These are phyloP conservation scores for Fusarium domesticum DNA, from an alignment of 2,329 filamentous ascomycete genomes.

Conservation along the genomic window DNA sequence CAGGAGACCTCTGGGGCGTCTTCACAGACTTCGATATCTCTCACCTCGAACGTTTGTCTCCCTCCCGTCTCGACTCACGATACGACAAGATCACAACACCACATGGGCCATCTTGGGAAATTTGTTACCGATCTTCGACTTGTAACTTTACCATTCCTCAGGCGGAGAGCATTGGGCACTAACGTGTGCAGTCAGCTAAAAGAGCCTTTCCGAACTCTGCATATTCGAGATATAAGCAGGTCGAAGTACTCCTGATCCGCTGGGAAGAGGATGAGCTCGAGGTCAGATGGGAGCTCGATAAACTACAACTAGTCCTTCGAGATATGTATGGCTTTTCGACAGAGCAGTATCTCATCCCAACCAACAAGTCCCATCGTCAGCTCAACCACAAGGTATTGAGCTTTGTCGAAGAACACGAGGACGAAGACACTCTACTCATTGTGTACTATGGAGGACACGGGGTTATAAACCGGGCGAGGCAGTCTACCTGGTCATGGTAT, in stretches of 20 bases:
- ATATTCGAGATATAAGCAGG: constrained; percentile 27
- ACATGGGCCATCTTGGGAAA: constrained; percentile 22
- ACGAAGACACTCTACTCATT: constrained; percentile 27
- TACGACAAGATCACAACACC: constrained; percentile 27
- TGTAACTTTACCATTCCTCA: constrained; percentile 4
- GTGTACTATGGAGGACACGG: constrained; percentile 28
- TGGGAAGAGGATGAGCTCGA: constrained; percentile 30
- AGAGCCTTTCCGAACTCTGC: constrained; percentile 27
- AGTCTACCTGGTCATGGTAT: constrained; percentile 29
- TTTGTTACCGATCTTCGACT: constrained; percentile 25
- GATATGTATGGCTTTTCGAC: constrained; percentile 23
- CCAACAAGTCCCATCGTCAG: constrained; percentile 25
- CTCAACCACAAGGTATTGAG: constrained; percentile 23
- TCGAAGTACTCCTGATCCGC: constrained; percentile 25
- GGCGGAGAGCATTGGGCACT: constrained; percentile 3
- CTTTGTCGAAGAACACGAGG: constrained; percentile 28
- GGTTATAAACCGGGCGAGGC: constrained; percentile 26
- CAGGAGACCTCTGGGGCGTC: constrained; percentile 28
- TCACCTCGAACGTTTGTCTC: constrained; percentile 21
- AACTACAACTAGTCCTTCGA: constrained; percentile 20
- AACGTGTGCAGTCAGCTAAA: constrained; percentile 17
- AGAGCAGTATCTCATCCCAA: constrained; percentile 25
- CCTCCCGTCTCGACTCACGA: constrained; percentile 25
- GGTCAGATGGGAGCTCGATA: constrained; percentile 24
- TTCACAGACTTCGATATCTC: constrained; percentile 25